phyloP scores from a whole-genome alignment of 306 rosid genomes.

The Vigna radiata region DNA sequence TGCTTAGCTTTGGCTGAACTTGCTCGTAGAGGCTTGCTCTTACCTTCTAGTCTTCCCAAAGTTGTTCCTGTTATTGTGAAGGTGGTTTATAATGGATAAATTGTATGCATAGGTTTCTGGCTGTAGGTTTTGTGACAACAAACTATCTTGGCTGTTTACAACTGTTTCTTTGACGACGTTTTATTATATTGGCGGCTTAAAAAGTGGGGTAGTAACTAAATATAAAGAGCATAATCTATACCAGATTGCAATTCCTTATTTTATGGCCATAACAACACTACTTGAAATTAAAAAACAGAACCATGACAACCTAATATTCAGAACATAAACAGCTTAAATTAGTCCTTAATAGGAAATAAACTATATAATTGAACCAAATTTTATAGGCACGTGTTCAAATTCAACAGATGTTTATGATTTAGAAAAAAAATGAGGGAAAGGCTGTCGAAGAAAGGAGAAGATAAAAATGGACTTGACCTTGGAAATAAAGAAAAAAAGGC shows the following conservation, averaged over 20 bases:
- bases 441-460: background rate
- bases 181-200: constrained; percentile 21
- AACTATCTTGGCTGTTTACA: constrained; percentile 30
- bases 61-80: constrained; percentile 92
- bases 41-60: constrained; percentile 80
- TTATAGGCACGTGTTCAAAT: no score
- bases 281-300: no score
- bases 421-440: constrained; percentile 2
- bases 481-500: constrained; percentile 13
- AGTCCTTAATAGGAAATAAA: no score
- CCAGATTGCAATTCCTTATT: no score
- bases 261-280: no score
- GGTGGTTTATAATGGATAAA: constrained; percentile 55
- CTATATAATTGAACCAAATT: no score
- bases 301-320: no score
- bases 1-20: constrained; percentile 98
- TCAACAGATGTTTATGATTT: constrained; percentile 1
- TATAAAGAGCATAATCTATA: no score
- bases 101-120: constrained; percentile 24
- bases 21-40: constrained; percentile 96
- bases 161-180: constrained; percentile 22
- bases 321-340: no score
- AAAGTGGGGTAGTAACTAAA: background rate
- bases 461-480: constrained; percentile 29
- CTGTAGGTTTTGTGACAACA: constrained; percentile 38